Evolutionary conservation across 164 flowering plant species (phyloP).

Genomic region (Santalum album): DNA sequence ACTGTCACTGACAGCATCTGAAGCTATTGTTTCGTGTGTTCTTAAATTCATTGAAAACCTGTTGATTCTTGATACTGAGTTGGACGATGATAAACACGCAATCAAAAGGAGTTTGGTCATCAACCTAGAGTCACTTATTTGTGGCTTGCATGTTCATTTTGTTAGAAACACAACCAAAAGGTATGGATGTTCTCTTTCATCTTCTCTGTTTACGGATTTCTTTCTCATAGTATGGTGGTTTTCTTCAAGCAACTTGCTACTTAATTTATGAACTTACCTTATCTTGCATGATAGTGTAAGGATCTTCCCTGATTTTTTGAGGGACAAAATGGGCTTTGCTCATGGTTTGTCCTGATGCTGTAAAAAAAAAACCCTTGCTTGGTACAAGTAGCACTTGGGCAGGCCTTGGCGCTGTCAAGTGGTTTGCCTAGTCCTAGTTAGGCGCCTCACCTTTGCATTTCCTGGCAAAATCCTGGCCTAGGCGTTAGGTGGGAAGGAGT

Average conservation of each 20-base stretch:
- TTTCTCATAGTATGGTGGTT: background rate
- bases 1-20: slow-evolving; percentile 54
- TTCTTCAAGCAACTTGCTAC: background rate
- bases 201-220: background rate
- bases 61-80: slow-evolving; percentile 47
- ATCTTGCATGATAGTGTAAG: too few species aligned
- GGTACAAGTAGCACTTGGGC: too few species aligned
- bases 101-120: slow-evolving; percentile 34
- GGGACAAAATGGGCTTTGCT: too few species aligned
- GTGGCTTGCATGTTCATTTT: slow-evolving; percentile 53
- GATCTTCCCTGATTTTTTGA: too few species aligned
- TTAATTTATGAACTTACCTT: background rate
- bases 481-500: too few species aligned
- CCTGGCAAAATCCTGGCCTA: too few species aligned
- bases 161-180: slow-evolving; percentile 34
- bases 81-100: slow-evolving; percentile 26
- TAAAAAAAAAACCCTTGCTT: too few species aligned
- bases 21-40: slow-evolving; percentile 49
- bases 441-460: too few species aligned
- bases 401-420: too few species aligned
- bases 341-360: too few species aligned
- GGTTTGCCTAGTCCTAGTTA: too few species aligned
- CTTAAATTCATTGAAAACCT: slow-evolving; percentile 73
- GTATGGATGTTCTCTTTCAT: slow-evolving; percentile 26
- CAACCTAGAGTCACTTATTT: slow-evolving; percentile 49